Conservation (phyloP, 441 rosid genomes). For the Capsella rubella region DNA sequence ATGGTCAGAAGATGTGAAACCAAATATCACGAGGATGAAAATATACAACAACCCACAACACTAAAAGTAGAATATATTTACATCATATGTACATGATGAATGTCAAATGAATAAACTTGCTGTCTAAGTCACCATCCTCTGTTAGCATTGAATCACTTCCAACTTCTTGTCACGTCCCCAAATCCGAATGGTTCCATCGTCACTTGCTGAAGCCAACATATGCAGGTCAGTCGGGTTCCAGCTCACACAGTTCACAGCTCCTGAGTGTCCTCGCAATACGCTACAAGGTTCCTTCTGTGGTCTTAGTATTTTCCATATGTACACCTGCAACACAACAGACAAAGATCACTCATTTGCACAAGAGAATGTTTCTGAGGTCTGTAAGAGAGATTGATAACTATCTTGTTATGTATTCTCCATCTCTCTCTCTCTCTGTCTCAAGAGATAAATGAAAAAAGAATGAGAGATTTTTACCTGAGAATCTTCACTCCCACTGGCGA, state of each 20-base stretch:
- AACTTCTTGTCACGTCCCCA: slow-evolving; percentile 61
- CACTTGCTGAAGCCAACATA: slow-evolving; percentile 79
- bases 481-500: slow-evolving; percentile 81
- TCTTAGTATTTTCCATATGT: slow-evolving; percentile 56
- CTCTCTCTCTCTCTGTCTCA: background rate
- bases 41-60: background rate
- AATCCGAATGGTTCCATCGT: slow-evolving; percentile 69
- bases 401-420: background rate
- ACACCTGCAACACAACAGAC: slow-evolving; percentile 52
- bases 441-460: background rate
- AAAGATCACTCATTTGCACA: slow-evolving; percentile 14
- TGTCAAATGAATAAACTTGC: slow-evolving; percentile 4
- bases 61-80: background rate
- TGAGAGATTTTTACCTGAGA: slow-evolving; percentile 56
- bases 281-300: slow-evolving; percentile 31
- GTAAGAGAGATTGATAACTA: background rate
- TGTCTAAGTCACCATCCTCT: slow-evolving; percentile 7
- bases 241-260: slow-evolving; percentile 74
- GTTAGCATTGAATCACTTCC: slow-evolving; percentile 5
- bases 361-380: slow-evolving; percentile 13
- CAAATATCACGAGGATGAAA: background rate
- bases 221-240: slow-evolving; percentile 74
- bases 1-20: background rate
- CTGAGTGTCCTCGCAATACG: slow-evolving; percentile 67
- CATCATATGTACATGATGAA: slow-evolving; percentile 20